Base-by-base conservation (phyloP, 352 stramenopile species). In the Phytophthora aleatoria region DNA sequence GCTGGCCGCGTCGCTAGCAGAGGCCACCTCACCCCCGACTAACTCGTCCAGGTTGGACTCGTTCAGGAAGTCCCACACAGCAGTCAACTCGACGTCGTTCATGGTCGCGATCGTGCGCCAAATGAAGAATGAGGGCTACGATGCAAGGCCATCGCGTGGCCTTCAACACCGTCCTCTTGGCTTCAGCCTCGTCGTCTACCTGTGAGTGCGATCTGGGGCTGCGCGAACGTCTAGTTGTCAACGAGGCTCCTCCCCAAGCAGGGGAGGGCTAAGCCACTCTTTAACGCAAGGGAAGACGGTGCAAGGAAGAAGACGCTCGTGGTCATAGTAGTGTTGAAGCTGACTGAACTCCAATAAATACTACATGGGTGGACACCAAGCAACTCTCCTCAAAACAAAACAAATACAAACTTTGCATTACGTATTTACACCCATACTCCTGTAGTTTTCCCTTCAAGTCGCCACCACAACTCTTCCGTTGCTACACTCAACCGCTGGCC, bases 361-460 rank as follows among this genome's bases (percentile, higher is more conserved):
- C 20, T 30, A 53, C 27, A 51, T 28, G 10, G 35, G n/a, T 41
- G 35, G 35, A 41, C 35, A 41, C 10, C 3, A 41, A 5, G n/a
- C 35, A 10, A 41, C 35, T 41, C 3, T 41, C 5, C n/a, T n/a
- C 8, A 16, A n/a, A 36, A 10, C 11, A 20, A 43, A 16, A 43
- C 10, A 43, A 43, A 36, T 12, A 36, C 33, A 38, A 12, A 38
- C 12, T 3, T 38, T 38, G n/a, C 35, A 41, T 41, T 41, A n/a
- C 6, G 11, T 16, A 47, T 30, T 64, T 57, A 69, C 20, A 73
- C 39, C 41, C 45, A 73, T 5, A 69, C 61, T 15, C 61, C 41
- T 0, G 9, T 38, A 24, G 44, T 61, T 5, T 57, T 47, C 5
- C 11, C 50, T 51, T 69, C 49, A 12, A 67, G 24, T 20, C 66